These are phyloP conservation scores for Vicia sativa DNA, from an alignment of 306 rosid species.

Conservation along the genomic window DNA sequence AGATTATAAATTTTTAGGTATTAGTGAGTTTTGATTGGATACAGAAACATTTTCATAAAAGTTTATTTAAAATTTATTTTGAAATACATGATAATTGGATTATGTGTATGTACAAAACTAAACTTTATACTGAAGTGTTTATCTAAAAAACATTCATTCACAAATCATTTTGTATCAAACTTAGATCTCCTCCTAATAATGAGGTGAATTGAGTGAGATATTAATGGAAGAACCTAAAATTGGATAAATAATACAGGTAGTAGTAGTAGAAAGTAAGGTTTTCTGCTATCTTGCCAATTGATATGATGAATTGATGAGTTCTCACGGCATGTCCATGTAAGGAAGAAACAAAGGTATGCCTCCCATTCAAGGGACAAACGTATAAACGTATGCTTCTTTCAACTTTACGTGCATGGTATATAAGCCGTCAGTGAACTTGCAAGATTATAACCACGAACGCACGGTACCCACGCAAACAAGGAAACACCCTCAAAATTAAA, in stretches of 20 bases:
- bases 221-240: slow-evolving; percentile 13
- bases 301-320: slow-evolving; percentile 24
- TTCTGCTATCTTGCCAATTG: slow-evolving; percentile 29
- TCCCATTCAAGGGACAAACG: slow-evolving; percentile 70
- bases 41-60: no score
- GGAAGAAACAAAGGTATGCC: slow-evolving; percentile 79
- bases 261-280: slow-evolving; percentile 32
- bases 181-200: no score
- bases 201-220: no score
- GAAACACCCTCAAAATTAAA: not conserved
- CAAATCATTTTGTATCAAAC: no score
- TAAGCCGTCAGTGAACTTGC: slow-evolving; percentile 48
- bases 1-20: no score
- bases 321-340: slow-evolving; percentile 68
- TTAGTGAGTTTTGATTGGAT: no score
- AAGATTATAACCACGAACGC: slow-evolving; percentile 38
- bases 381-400: slow-evolving; percentile 27
- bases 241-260: not conserved
- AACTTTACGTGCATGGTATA: slow-evolving; percentile 90
- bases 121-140: no score
- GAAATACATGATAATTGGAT: no score
- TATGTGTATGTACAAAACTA: no score
- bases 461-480: slow-evolving; percentile 28
- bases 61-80: no score
- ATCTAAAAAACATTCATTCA: no score